Conservation (phyloP, 306 rosid species). For the Begonia masoniana region DNA sequence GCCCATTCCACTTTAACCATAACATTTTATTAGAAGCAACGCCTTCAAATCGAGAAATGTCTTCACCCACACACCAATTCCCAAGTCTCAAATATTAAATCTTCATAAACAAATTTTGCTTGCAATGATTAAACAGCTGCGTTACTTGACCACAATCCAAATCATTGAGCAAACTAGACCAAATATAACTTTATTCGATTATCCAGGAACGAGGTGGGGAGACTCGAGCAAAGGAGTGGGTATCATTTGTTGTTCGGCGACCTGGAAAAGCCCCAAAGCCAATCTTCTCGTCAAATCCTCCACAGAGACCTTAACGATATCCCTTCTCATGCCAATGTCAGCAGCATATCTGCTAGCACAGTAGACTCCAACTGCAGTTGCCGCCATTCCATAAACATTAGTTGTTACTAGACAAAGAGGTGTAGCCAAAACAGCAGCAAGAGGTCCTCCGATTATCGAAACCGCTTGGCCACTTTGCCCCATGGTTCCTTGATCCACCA, state of each 20-base stretch:
- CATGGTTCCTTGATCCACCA: constrained; percentile 43
- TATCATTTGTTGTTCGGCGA: constrained; percentile 37
- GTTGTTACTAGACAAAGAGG: constrained; percentile 64
- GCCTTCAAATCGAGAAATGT: too few species aligned
- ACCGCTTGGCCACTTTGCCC: constrained; percentile 88
- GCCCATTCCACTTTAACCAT: too few species aligned
- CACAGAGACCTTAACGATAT: constrained; percentile 54
- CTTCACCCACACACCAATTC: too few species aligned
- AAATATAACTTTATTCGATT: constrained; percentile 4
- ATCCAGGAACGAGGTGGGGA: constrained; percentile 20
- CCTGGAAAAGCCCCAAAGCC: constrained; percentile 46
- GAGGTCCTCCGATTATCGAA: constrained; percentile 87
- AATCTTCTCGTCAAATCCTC: constrained; percentile 68
- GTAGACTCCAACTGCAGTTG: constrained; percentile 53
- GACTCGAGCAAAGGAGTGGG: constrained; percentile 14
- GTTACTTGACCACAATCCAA: not conserved
- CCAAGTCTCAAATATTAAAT: too few species aligned
- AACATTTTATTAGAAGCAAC: too few species aligned
- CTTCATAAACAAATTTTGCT: too few species aligned
- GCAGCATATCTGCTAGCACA: constrained; percentile 78
- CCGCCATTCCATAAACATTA: constrained; percentile 70
- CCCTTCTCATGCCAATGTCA: constrained; percentile 74
- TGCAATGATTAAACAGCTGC: too few species aligned
- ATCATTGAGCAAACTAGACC: constrained; percentile 1
- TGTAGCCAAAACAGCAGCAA: constrained; percentile 65